phyloP scores from a whole-genome alignment of 305 asterid species.

The Solanum aculeatissimum region DNA sequence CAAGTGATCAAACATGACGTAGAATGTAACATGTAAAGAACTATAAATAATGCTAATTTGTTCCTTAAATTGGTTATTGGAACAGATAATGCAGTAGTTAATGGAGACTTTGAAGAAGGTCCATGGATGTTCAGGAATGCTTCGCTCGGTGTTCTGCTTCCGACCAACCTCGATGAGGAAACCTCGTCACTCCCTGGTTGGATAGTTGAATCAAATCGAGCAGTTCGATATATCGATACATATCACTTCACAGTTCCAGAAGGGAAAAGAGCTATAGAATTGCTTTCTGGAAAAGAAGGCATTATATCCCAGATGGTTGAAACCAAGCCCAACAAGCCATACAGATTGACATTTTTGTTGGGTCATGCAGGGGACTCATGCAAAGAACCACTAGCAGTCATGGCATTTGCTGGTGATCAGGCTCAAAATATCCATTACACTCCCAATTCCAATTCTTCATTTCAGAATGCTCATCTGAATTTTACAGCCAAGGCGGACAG shows the following conservation, averaged over 20 bases:
- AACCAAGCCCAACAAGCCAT: conserved; percentile 69
- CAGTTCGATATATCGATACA: conserved; percentile 82
- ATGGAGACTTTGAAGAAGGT: conserved; percentile 96
- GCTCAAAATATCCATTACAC: conserved; percentile 71
- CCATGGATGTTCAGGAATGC: conserved; percentile 93
- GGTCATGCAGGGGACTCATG: conserved; percentile 85
- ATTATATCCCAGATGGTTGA: conserved; percentile 90
- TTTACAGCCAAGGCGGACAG: conserved; percentile 83
- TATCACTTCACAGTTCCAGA: conserved; percentile 74
- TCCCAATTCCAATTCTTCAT: conserved; percentile 66
- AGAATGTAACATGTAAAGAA: background rate
- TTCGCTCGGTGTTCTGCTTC: conserved; percentile 86
- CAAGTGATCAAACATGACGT: background rate
- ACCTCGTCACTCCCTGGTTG: conserved; percentile 91
- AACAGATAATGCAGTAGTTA: conserved; percentile 70
- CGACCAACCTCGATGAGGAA: conserved; percentile 85
- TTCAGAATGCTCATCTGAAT: conserved; percentile 50
- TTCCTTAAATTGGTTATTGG: background rate
- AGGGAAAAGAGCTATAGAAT: conserved; percentile 82
- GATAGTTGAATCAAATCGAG: conserved; percentile 94
- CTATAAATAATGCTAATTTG: background rate
- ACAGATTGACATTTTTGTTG: conserved; percentile 45
- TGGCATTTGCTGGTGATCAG: conserved; percentile 97
- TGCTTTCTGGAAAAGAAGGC: conserved; percentile 91
- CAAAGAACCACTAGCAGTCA: conserved; percentile 72